Percentiles rank a stretch among this genome's conserved stretches.
Evolutionary conservation across 257 asterid genomes (phyloP).

Genomic region (Linaria vulgaris): DNA sequence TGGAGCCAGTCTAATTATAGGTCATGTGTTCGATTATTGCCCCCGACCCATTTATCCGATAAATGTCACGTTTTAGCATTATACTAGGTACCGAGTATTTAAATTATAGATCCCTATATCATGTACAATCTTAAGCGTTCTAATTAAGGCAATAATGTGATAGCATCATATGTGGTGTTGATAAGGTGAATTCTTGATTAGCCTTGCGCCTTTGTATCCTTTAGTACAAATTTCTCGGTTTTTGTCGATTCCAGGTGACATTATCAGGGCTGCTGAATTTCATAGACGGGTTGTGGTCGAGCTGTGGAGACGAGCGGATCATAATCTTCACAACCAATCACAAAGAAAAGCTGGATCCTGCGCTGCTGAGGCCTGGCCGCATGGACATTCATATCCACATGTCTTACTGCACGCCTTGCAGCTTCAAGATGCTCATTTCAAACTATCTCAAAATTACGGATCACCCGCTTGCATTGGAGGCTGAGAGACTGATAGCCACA

Average conservation of each 20-base stretch:
- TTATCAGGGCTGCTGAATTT: constrained; percentile 70
- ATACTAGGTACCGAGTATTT: neutral
- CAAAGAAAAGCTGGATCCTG: constrained; percentile 72
- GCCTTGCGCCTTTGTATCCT: too few species aligned
- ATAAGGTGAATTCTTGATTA: too few species aligned
- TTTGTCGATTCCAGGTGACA: constrained; percentile 40
- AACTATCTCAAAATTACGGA: constrained; percentile 46
- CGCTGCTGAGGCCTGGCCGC: constrained; percentile 73
- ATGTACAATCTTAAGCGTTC: too few species aligned
- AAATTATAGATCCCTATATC: too few species aligned
- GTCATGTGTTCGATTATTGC: too few species aligned
- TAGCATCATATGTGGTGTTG: too few species aligned
- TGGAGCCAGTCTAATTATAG: too few species aligned
- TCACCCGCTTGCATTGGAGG: constrained; percentile 33
- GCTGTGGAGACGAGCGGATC: constrained; percentile 75
- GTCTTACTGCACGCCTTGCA: constrained; percentile 60
- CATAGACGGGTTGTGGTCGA: constrained; percentile 85
- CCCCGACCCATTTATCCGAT: neutral
- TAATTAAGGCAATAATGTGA: too few species aligned
- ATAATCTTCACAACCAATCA: constrained; percentile 72
- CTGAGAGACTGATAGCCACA: constrained; percentile 31
- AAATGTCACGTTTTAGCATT: too few species aligned
- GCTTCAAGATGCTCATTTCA: constrained; percentile 48
- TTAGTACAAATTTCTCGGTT: neutral
- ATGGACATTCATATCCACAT: constrained; percentile 82